Evolutionary conservation across 2,329 filamentous ascomycete genomes (phyloP), one percentile per base, ranked within the genome.

Genomic region (Aureobasidium leucospermi): DNA sequence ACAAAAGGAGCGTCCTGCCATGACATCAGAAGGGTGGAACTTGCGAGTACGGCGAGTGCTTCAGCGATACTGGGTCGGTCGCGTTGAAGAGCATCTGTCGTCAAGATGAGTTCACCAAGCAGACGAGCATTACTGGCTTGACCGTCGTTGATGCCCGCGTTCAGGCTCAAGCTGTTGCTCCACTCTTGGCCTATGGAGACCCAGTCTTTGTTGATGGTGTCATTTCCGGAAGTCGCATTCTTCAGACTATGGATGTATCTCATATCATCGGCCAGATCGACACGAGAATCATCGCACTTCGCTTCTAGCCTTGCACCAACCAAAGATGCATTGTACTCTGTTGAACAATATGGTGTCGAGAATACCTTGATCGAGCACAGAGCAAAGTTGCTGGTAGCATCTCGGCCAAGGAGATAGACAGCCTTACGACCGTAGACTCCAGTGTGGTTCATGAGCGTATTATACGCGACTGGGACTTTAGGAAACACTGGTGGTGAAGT

Each of bases 1-100:
- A 78, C 75, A 66, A 87, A 89, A 0, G 86, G 85, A 0, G 85
- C 74, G 59, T 82, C 78, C 8, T 81, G 72, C 2, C 84, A 74
- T 8, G 82, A 79, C 45, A 85, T 76, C 8, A 91, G 78, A 0
- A 91, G 70, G 0, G 87, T 89, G 38, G 82, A 85, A 4, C 84
- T 83, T 0, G 82, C 81, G 65, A 91, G 79, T 0, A 90, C 87
- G 0, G 88, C 87, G 0, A 94, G 69, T 0, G 86, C 85, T 71
- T 94, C 89, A 0, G 84, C 85, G n/a, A 89, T 78, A 2, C 85
- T 89, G 0, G 89, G 89, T 0, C 86, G 70, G 0, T 71, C 67
- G 0, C 76, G 70, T 36, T 79, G 74, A 0, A 89, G 76, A 8
- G 71, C 64, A 1, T 69, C 64, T 1, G 59, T 55, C 0, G 69